Evolutionary conservation across 768 basidiomycete species (phyloP).

Genomic region (Xerocomellus chrysenteron): DNA sequence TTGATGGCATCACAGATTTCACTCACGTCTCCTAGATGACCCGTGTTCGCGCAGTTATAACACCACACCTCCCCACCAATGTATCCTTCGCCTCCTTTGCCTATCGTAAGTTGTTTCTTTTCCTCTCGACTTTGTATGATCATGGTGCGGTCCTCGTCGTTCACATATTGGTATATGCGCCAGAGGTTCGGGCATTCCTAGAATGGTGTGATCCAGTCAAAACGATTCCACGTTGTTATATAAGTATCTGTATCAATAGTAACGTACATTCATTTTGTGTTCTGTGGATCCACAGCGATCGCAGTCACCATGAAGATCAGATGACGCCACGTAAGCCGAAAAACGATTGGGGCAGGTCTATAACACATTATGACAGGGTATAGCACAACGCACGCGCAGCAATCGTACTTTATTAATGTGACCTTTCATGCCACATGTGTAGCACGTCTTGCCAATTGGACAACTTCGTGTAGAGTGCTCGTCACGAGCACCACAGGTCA

Average conservation of each 20-base stretch:
- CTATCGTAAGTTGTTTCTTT: conserved; percentile 50
- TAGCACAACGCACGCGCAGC: not conserved
- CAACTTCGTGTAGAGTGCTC: conserved; percentile 78
- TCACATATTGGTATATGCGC: conserved; percentile 75
- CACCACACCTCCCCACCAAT: conserved; percentile 77
- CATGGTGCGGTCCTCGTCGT: conserved; percentile 47
- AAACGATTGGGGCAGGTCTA: conserved; percentile 74
- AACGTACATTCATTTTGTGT: conserved; percentile 64
- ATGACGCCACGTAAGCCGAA: conserved; percentile 16
- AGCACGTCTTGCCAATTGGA: conserved; percentile 80
- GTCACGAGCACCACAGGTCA: conserved; percentile 77
- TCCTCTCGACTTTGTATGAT: conserved; percentile 48
- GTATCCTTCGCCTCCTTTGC: conserved; percentile 77
- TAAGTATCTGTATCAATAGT: not conserved
- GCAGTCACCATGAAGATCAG: conserved; percentile 48
- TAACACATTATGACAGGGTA: not conserved
- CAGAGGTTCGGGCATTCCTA: conserved; percentile 85
- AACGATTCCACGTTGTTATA: not conserved
- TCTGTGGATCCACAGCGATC: conserved; percentile 64
- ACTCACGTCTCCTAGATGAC: conserved; percentile 81
- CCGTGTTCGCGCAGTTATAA: conserved; percentile 71
- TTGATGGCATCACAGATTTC: not conserved
- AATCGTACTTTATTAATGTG: conserved; percentile 62
- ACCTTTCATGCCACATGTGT: conserved; percentile 80
- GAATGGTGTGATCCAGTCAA: not conserved